Percentiles rank a stretch among this genome's conserved stretches.
Evolutionary conservation across 768 basidiomycete species (phyloP).

Genomic region (Rhodocollybia butyracea): DNA sequence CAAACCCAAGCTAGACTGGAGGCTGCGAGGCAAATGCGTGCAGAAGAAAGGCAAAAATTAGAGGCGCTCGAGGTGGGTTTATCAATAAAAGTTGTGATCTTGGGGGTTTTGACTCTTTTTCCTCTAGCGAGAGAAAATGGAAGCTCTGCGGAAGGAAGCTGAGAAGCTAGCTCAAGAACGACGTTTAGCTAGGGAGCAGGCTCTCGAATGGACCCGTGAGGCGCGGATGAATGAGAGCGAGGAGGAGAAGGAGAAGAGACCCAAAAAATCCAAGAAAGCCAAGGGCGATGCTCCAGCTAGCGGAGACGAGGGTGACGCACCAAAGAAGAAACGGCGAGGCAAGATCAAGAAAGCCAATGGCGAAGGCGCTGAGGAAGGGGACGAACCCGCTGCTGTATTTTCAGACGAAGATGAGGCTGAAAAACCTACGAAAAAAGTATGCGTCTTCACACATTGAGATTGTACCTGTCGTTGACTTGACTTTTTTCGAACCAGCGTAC

Average conservation of each 20-base stretch:
- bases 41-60: constrained; percentile 70
- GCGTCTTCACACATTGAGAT: constrained; percentile 10
- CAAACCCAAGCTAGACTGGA: constrained; percentile 74
- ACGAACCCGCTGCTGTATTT: constrained; percentile 59
- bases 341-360: constrained; percentile 58
- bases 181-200: constrained; percentile 71
- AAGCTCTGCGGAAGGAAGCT: constrained; percentile 63
- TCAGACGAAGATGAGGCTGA: constrained; percentile 69
- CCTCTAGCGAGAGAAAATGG: constrained; percentile 54
- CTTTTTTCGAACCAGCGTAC: constrained; percentile 14
- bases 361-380: constrained; percentile 52
- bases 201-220: constrained; percentile 72
- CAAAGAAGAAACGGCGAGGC: constrained; percentile 69
- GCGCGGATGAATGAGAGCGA: constrained; percentile 66
- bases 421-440: constrained; percentile 68
- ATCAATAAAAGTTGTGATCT: not conserved
- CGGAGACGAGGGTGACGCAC: constrained; percentile 57
- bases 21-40: constrained; percentile 70
- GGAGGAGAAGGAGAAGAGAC: constrained; percentile 72
- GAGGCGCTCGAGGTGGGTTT: constrained; percentile 63
- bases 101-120: constrained; percentile 2
- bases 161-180: constrained; percentile 82
- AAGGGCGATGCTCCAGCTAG: constrained; percentile 40
- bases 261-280: constrained; percentile 52
- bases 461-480: not conserved